Conservation (phyloP, 1,284 basidiomycete species). For the Fomitopsis palustris region DNA sequence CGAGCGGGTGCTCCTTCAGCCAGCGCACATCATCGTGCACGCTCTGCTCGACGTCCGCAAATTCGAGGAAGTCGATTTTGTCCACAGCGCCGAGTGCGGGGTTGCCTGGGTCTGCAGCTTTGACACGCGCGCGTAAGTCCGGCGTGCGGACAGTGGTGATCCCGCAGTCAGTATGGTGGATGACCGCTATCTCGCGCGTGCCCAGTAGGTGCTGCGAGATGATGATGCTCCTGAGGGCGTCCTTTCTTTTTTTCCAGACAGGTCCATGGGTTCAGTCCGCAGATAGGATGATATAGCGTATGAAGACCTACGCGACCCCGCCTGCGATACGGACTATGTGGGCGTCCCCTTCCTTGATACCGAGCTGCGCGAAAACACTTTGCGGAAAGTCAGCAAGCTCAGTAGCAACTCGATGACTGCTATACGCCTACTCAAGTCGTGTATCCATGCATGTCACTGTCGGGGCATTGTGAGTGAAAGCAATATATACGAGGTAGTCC, state of each 20-base stretch:
- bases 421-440: constrained; percentile 40
- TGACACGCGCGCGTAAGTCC: constrained; percentile 48
- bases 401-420: no score
- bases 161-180: constrained; percentile 68
- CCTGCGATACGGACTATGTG: constrained; percentile 71
- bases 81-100: constrained; percentile 40
- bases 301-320: constrained; percentile 48
- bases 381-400: neutral
- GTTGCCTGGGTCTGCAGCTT: constrained; percentile 41
- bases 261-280: neutral
- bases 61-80: constrained; percentile 56
- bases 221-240: constrained; percentile 62
- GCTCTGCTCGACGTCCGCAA: constrained; percentile 48
- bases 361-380: constrained; percentile 56
- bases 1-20: constrained; percentile 50
- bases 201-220: constrained; percentile 67
- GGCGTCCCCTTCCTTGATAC: constrained; percentile 61
- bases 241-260: constrained; percentile 37
- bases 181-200: constrained; percentile 61
- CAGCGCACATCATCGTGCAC: constrained; percentile 58
- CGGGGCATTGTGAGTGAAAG: neutral
- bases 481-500: no score
- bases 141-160: constrained; percentile 59
- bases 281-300: neutral
- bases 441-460: constrained; percentile 72